These are phyloP conservation scores for Sedum album DNA, from an alignment of 164 flowering plant species.

Conservation along the genomic window DNA sequence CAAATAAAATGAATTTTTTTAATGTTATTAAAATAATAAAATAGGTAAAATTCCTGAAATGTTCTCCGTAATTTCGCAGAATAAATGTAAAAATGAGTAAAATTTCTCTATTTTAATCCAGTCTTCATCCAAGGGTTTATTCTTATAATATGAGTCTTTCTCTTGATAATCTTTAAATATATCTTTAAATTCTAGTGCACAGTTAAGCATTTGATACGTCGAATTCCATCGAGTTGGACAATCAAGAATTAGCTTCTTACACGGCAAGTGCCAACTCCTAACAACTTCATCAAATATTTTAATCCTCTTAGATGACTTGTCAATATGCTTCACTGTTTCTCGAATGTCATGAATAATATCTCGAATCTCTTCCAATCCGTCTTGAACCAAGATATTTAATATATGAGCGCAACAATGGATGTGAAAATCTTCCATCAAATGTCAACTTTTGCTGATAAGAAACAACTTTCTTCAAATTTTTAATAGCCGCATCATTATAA, in stretches of 20 bases:
- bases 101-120: background rate
- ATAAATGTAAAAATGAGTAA: background rate
- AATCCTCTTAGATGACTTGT: background rate
- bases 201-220: background rate
- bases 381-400: background rate
- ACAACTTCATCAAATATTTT: background rate
- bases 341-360: background rate
- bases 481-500: background rate
- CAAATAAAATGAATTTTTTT: too few relatives aligned
- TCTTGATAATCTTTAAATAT: background rate
- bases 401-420: background rate
- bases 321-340: background rate
- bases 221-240: too few relatives aligned
- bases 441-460: background rate
- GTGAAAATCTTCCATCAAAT: background rate
- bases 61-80: background rate
- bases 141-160: background rate
- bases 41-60: background rate
- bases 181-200: background rate
- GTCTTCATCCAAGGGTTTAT: background rate
- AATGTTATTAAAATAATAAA: too few relatives aligned
- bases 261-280: background rate
- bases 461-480: too few relatives aligned
- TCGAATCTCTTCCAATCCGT: background rate
- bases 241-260: too few relatives aligned